phyloP scores from a whole-genome alignment of 441 rosid species.

The Adansonia gregorii region DNA sequence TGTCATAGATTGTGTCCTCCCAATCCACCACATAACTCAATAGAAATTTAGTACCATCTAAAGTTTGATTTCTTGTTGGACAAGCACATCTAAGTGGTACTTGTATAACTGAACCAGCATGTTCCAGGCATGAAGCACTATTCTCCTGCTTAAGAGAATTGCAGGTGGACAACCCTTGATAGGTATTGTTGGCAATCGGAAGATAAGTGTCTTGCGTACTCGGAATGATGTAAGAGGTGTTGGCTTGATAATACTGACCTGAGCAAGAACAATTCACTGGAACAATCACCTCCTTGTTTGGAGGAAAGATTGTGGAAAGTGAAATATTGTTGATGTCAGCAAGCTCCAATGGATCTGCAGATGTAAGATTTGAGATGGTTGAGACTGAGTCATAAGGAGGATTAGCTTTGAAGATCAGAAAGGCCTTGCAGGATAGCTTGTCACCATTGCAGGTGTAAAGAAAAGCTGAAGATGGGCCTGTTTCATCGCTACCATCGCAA shows the following conservation, averaged over 20 bases:
- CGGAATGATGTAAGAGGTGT: conserved; percentile 51
- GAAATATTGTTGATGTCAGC: conserved; percentile 53
- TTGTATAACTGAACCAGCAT: conserved; percentile 2
- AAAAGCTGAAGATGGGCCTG: conserved; percentile 35
- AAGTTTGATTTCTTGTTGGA: conserved; percentile 64
- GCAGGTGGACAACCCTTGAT: conserved; percentile 75
- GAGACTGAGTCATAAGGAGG: conserved; percentile 59
- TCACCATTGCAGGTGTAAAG: conserved; percentile 74
- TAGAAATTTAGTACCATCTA: conserved; percentile 49
- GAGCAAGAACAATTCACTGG: conserved; percentile 78
- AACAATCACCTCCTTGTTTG: conserved; percentile 57
- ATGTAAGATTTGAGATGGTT: conserved; percentile 60
- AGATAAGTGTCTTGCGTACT: conserved; percentile 28
- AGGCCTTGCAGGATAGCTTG: conserved; percentile 56
- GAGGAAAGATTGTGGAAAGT: conserved; percentile 38
- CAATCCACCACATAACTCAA: conserved; percentile 45
- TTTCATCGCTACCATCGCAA: not conserved
- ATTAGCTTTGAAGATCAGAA: conserved; percentile 60
- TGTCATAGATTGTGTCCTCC: conserved; percentile 34
- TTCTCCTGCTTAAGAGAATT: conserved; percentile 48
- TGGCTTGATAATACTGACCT: conserved; percentile 55
- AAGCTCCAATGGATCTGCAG: conserved; percentile 52
- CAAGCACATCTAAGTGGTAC: conserved; percentile 83
- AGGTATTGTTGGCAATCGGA: conserved; percentile 55
- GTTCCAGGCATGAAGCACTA: conserved; percentile 31